Percentiles rank a stretch among this genome's conserved stretches.
Evolutionary conservation across 306 rosid genomes (phyloP).

Genomic region (Lablab purpureus): DNA sequence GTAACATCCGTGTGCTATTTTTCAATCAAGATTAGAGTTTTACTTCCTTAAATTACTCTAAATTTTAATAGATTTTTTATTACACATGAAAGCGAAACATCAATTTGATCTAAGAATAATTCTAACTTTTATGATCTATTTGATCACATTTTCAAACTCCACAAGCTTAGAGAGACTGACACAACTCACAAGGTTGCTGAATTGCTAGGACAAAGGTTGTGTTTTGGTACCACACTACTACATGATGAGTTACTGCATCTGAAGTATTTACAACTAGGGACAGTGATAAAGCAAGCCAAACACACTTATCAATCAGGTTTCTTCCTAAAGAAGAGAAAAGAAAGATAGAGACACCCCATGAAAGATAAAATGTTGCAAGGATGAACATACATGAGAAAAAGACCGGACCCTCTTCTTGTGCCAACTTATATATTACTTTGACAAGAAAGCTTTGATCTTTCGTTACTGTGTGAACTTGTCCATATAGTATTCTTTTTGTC

Average conservation of each 20-base stretch:
- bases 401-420: slow-evolving; percentile 56
- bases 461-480: slow-evolving; percentile 44
- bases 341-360: slow-evolving; percentile 54
- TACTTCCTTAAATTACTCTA: background rate
- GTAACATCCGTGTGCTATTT: background rate
- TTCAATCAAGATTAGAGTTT: background rate
- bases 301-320: slow-evolving; percentile 53
- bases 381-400: slow-evolving; percentile 57
- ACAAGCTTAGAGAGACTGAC: slow-evolving; percentile 41
- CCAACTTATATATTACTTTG: slow-evolving; percentile 55
- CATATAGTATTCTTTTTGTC: slow-evolving; percentile 46
- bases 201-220: slow-evolving; percentile 61
- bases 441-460: slow-evolving; percentile 69
- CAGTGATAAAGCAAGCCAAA: slow-evolving; percentile 52
- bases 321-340: slow-evolving; percentile 60
- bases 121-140: background rate
- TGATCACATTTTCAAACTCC: slow-evolving; percentile 43
- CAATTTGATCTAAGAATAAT: background rate
- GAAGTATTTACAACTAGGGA: slow-evolving; percentile 47
- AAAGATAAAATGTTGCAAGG: slow-evolving; percentile 47
- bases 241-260: slow-evolving; percentile 49
- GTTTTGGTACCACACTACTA: slow-evolving; percentile 50
- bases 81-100: background rate
- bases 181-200: slow-evolving; percentile 46
- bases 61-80: background rate